Evolutionary conservation across 73 alveolate genomes (phyloP).

Genomic region (Tetrahymena borealis): DNA sequence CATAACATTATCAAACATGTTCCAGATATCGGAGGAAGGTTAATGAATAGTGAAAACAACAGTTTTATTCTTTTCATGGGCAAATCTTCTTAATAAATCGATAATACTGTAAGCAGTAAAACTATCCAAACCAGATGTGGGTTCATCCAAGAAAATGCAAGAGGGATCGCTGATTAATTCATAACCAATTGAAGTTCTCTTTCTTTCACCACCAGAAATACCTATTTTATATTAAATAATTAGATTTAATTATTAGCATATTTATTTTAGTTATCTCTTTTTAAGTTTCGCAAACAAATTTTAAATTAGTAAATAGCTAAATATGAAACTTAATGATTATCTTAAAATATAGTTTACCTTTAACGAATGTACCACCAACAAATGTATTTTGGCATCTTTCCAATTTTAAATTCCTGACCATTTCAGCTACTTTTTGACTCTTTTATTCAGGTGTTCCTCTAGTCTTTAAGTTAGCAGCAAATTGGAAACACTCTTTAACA

Average conservation of each 20-base stretch:
- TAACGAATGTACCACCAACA: background rate
- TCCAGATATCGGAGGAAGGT: slow-evolving; percentile 53
- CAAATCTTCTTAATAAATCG: background rate
- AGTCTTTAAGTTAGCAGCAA: slow-evolving; percentile 44
- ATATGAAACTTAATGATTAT: no score
- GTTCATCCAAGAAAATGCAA: slow-evolving; percentile 3
- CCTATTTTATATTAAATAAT: no score
- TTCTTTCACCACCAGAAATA: slow-evolving; percentile 11
- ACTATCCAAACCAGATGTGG: slow-evolving; percentile 4
- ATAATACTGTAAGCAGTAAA: slow-evolving; percentile 17
- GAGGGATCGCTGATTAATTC: slow-evolving; percentile 3
- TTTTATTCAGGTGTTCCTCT: slow-evolving; percentile 6
- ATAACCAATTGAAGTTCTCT: slow-evolving; percentile 5
- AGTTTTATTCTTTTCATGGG: slow-evolving; percentile 44
- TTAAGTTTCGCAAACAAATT: background rate
- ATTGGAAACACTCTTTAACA: slow-evolving; percentile 46
- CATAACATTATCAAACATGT: slow-evolving; percentile 49
- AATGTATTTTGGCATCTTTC: slow-evolving; percentile 47
- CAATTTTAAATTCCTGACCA: slow-evolving; percentile 56
- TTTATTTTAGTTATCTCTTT: background rate
- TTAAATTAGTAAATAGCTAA: background rate
- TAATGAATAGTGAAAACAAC: slow-evolving; percentile 58
- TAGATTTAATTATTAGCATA: no score
- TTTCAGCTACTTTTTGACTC: slow-evolving; percentile 50
- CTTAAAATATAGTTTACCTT: no score